These are phyloP conservation scores for Dalbergia cochinchinensis DNA, from an alignment of 306 rosid species.

Conservation along the genomic window DNA sequence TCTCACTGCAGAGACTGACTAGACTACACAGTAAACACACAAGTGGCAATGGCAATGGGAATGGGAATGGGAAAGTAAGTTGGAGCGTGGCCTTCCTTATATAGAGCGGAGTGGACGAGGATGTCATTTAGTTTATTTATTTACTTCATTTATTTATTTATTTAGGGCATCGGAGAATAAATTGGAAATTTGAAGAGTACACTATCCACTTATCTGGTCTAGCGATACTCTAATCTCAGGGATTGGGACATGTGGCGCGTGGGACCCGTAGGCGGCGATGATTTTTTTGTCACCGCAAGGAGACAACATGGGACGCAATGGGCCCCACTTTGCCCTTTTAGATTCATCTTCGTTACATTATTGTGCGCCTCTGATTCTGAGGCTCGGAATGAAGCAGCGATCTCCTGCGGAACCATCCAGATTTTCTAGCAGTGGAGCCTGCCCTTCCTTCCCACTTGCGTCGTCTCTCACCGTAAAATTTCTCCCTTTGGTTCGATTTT, in stretches of 20 bases:
- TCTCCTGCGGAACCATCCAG: conserved; percentile 2
- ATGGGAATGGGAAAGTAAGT: conserved; percentile 22
- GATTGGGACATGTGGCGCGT: conserved; percentile 6
- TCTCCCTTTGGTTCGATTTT: too few relatives aligned
- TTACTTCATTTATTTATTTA: neutral
- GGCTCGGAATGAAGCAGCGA: neutral
- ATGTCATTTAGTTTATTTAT: neutral
- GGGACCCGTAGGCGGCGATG: conserved; percentile 18
- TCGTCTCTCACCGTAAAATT: too few relatives aligned
- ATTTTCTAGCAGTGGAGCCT: conserved; percentile 10
- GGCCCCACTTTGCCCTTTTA: conserved; percentile 18
- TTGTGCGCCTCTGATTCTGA: neutral
- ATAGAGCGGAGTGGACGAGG: conserved; percentile 41
- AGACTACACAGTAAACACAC: neutral
- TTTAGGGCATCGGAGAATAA: neutral
- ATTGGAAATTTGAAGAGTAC: neutral
- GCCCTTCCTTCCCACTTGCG: neutral
- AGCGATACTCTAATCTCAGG: neutral
- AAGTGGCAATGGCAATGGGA: neutral
- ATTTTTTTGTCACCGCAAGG: neutral
- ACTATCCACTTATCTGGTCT: too few relatives aligned
- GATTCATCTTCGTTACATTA: neutral
- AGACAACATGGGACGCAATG: conserved; percentile 16
- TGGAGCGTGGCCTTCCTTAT: conserved; percentile 2
- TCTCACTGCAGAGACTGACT: neutral